Base-by-base conservation (phyloP, 495 filamentous ascomycete species). In the Penicillium ochrochloron region DNA sequence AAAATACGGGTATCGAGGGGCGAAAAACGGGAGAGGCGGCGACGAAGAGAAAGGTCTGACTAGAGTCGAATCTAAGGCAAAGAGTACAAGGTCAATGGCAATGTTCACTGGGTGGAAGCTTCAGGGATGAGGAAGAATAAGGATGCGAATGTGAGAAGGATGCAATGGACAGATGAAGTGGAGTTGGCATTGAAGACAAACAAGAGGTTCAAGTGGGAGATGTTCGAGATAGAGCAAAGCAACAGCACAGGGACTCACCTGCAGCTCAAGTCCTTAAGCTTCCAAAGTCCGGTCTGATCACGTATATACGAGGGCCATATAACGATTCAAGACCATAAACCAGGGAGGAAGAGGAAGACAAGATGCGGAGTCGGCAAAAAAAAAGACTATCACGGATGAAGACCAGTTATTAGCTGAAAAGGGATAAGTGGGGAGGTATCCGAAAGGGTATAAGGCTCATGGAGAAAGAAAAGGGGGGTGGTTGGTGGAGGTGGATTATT, bases 21-120 rank as follows among this genome's bases (percentile, higher is more conserved):
- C 56, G 14, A 19, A 44, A 63, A 64, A 57, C 59, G 52, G 57
- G 59, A 56, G 55, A 17, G 44, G 44, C 29, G 46, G 60, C 53
- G 25, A 57, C 27, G 61, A 63, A 63, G 35, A 61, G 65, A 64
- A 67, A 52, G 55, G 60, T 54, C 63, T 63, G 63, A 66, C 59
- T 61, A 59, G 60, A 67, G 68, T 73, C 67, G 71, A 72, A 70
- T 73, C 72, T 73, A 72, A 68, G 39, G 42, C 25, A 12, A 31
- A n/a, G 53, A 31, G 59, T 57, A 54, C 62, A 64, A 65, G 63
- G 67, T 74, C 65, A 74, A 73, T 74, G 75, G 75, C 70, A 76
- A 76, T 77, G 75, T 77, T 59, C 67, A 73, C 74, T 56, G 57
- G 29, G 42, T 64, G 58, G 35, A 57, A 60, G 60, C 63, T 5